These are phyloP conservation scores for Candida pseudoviswanathii DNA, from an alignment of 1,139 yeast species.

Conservation along the genomic window DNA sequence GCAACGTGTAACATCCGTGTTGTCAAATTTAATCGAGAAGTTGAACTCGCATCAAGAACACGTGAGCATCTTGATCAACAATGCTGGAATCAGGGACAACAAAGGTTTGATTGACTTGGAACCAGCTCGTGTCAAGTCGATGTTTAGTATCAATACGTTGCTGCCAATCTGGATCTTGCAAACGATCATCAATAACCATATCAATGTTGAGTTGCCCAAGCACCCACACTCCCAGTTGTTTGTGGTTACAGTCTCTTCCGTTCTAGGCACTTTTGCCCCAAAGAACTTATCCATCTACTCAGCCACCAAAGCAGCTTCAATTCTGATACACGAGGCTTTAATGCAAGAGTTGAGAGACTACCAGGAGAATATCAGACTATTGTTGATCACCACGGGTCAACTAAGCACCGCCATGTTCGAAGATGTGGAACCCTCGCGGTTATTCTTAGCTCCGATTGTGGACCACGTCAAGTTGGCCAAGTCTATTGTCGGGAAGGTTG, in stretches of 20 bases:
- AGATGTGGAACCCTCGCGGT: constrained; percentile 59
- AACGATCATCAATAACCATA: constrained; percentile 36
- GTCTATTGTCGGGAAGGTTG: constrained; percentile 41
- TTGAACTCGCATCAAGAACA: constrained; percentile 31
- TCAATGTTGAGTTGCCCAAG: constrained; percentile 11
- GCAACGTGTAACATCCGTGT: constrained; percentile 23
- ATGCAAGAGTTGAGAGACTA: constrained; percentile 45
- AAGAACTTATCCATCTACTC: constrained; percentile 64
- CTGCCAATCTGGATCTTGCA: constrained; percentile 57
- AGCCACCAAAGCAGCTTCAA: constrained; percentile 64
- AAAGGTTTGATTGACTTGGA: constrained; percentile 42
- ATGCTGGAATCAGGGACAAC: constrained; percentile 70
- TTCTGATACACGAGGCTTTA: constrained; percentile 61
- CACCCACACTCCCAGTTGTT: constrained; percentile 37
- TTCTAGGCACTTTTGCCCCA: constrained; percentile 74
- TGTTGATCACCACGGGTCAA: constrained; percentile 70
- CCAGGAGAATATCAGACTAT: constrained; percentile 34
- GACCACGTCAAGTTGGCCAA: constrained; percentile 44
- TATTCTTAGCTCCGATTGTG: constrained; percentile 67
- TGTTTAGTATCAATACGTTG: constrained; percentile 58
- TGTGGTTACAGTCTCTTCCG: constrained; percentile 66
- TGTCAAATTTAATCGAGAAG: constrained; percentile 25
- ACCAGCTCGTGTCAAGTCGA: constrained; percentile 29
- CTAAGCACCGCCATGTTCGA: constrained; percentile 61
- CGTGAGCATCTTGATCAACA: constrained; percentile 63